These are phyloP conservation scores for Apophysomyces variabilis DNA, from an alignment of 371 early-diverging fungal genomes.

Conservation along the genomic window DNA sequence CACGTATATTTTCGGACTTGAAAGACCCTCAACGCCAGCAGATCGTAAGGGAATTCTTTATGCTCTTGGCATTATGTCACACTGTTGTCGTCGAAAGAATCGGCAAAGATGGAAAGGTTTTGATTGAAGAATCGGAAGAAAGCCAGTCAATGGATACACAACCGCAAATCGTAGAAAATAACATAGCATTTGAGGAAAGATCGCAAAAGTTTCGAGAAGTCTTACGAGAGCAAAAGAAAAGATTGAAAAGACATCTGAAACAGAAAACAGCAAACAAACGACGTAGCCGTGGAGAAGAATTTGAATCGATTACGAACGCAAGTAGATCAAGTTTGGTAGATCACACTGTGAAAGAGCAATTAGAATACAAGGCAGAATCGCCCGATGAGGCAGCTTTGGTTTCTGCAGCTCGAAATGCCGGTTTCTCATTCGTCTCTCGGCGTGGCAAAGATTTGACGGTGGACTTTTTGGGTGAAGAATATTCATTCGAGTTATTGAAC, in stretches of 20 bases:
- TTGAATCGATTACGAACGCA: slow-evolving; percentile 18
- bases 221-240: slow-evolving; percentile 8
- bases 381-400: slow-evolving; percentile 91
- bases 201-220: slow-evolving; percentile 7
- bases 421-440: slow-evolving; percentile 77
- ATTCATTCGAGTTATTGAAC: slow-evolving; percentile 75
- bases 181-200: not conserved
- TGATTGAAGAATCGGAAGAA: slow-evolving; percentile 21
- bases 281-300: slow-evolving; percentile 19
- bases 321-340: slow-evolving; percentile 33
- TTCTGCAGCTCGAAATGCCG: slow-evolving; percentile 85
- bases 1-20: slow-evolving; percentile 73
- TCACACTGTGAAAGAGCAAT: slow-evolving; percentile 32
- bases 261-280: slow-evolving; percentile 9
- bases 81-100: slow-evolving; percentile 86
- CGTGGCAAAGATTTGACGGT: slow-evolving; percentile 47
- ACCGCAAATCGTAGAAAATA: not conserved
- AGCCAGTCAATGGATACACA: slow-evolving; percentile 13
- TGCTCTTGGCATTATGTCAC: slow-evolving; percentile 89
- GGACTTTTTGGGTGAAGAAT: slow-evolving; percentile 68
- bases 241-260: slow-evolving; percentile 19
- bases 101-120: slow-evolving; percentile 58
- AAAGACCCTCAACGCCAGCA: slow-evolving; percentile 16
- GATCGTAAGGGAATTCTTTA: slow-evolving; percentile 77
- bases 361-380: slow-evolving; percentile 71